A percentile compares a stretch with the other conserved stretches of the same genome.
Conservation (phyloP, 495 filamentous ascomycete genomes). For the Aspergillus indologenus region DNA sequence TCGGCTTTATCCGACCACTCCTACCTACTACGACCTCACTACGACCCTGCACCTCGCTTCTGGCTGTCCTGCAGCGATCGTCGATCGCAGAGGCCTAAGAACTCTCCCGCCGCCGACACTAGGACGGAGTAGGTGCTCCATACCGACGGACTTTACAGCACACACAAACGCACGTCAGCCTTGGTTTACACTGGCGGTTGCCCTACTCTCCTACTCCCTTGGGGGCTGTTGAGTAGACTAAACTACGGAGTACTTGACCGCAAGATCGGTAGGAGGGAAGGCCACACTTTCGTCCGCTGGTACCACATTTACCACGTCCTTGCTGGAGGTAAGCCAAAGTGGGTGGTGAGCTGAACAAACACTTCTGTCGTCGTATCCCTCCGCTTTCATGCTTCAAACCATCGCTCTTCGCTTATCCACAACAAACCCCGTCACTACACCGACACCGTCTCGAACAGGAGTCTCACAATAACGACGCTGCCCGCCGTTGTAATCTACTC, state of each 20-base stretch:
- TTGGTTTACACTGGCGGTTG: neutral
- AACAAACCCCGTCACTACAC: too few relatives aligned
- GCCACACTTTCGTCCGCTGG: too few relatives aligned
- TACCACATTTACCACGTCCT: neutral
- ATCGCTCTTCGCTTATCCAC: too few relatives aligned
- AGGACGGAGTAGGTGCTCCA: neutral
- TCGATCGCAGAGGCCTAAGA: neutral
- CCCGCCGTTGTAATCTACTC: neutral
- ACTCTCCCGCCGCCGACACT: neutral
- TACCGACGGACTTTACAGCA: neutral
- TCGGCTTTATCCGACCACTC: neutral
- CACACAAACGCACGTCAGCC: neutral
- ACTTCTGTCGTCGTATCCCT: neutral
- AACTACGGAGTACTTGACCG: neutral
- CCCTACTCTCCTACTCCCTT: too few relatives aligned
- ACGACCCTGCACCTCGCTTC: neutral
- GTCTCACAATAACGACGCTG: neutral
- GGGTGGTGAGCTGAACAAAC: neutral
- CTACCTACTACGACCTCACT: too few relatives aligned
- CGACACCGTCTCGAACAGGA: neutral
- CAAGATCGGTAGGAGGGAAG: neutral
- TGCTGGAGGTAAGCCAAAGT: neutral
- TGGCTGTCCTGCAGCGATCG: neutral
- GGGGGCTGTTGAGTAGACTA: too few relatives aligned
- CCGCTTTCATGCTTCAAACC: too few relatives aligned